A percentile compares a stretch with the other conserved stretches of the same genome.
phyloP scores from a whole-genome alignment of 2,329 filamentous ascomycete genomes.

The Fusarium equiseti region DNA sequence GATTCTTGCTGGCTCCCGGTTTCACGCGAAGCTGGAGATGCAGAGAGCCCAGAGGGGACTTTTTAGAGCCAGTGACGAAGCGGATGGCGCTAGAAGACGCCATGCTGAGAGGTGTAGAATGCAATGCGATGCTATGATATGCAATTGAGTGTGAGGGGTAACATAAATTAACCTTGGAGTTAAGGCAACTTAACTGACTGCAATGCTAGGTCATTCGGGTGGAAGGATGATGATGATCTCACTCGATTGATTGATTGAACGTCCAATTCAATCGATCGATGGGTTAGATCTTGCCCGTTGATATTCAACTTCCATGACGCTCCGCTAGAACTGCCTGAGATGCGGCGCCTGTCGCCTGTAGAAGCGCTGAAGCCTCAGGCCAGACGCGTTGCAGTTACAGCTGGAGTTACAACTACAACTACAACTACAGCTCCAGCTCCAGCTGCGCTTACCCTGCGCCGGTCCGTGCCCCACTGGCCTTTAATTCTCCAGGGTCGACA shows the following conservation, averaged over 20 bases:
- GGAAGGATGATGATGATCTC: conserved; percentile 11
- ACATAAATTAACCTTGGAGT: not conserved
- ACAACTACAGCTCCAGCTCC: not conserved
- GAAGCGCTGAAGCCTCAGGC: conserved; percentile 45
- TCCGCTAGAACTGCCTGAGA: conserved; percentile 3
- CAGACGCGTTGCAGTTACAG: conserved; percentile 4
- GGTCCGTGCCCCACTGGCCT: conserved; percentile 28
- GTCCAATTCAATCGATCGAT: not conserved
- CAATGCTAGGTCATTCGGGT: not conserved
- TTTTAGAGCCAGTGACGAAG: conserved; percentile 63
- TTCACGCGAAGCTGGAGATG: conserved; percentile 76
- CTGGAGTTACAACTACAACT: not conserved
- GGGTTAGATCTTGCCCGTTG: not conserved
- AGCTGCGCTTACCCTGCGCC: not conserved
- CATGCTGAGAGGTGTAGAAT: conserved; percentile 35
- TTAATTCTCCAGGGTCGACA: conserved; percentile 26
- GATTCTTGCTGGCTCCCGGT: conserved; percentile 70
- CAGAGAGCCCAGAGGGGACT: conserved; percentile 60
- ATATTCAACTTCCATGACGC: not conserved
- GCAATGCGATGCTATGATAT: conserved; percentile 2
- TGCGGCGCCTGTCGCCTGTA: conserved; percentile 45
- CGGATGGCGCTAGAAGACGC: conserved; percentile 54
- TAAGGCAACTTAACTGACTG: not conserved
- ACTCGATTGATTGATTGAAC: not conserved
- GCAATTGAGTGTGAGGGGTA: conserved; percentile 29